Evolutionary conservation across 495 filamentous ascomycete species (phyloP).

Genomic region (Penicillium arizonense): DNA sequence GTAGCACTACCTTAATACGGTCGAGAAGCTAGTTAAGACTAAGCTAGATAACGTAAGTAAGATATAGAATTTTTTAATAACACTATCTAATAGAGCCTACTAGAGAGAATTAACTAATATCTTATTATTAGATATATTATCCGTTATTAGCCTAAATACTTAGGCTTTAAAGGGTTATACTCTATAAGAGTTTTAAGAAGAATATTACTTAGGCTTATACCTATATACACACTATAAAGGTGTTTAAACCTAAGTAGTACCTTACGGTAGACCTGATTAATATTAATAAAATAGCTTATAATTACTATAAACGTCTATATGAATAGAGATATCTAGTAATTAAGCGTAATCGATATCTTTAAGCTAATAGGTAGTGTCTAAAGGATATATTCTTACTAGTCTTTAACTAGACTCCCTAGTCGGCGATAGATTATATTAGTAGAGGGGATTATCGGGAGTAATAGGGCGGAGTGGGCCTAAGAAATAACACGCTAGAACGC

Average conservation of each 20-base stretch:
- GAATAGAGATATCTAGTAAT: conserved; percentile 13
- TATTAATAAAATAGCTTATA: background rate
- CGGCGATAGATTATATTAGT: too few relatives aligned
- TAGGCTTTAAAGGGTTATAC: conserved; percentile 1
- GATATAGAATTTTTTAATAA: conserved; percentile 7
- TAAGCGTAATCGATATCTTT: conserved; percentile 4
- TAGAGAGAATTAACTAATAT: conserved; percentile 2
- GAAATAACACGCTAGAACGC: too few relatives aligned
- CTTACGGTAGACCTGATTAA: conserved; percentile 9
- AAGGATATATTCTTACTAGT: too few relatives aligned
- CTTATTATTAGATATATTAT: conserved; percentile 16
- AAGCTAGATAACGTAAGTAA: conserved; percentile 14
- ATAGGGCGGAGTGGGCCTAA: too few relatives aligned
- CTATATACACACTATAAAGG: conserved; percentile 2
- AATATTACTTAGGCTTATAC: conserved; percentile 8
- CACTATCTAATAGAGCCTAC: conserved; percentile 3
- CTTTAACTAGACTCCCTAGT: too few relatives aligned
- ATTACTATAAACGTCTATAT: conserved; percentile 7
- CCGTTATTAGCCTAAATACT: conserved; percentile 10
- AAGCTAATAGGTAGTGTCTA: too few relatives aligned
- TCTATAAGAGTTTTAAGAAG: conserved; percentile 1
- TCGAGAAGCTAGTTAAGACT: conserved; percentile 15
- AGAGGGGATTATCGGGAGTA: too few relatives aligned
- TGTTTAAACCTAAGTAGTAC: conserved; percentile 14
- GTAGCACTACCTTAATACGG: background rate